Base-by-base conservation (phyloP, 129 eudicot species). In the Ambrosia artemisiifolia region DNA sequence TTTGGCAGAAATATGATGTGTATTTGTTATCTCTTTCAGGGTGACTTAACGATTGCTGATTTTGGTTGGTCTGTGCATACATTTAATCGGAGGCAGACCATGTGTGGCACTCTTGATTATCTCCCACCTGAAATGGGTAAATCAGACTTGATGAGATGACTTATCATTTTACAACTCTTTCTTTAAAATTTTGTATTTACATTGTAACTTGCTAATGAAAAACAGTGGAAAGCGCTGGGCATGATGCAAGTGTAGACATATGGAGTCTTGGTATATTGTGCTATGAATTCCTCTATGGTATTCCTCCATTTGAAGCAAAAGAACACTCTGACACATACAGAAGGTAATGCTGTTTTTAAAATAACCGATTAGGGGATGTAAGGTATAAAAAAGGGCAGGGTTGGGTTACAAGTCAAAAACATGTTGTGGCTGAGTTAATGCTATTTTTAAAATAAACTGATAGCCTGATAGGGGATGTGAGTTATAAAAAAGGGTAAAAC, bases 41-140 rank as follows among this genome's bases (percentile, higher is more conserved):
- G 97, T 49, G 98, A 94, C 73, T 86, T 94, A 48, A 94, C 90
- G 82, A 94, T 94, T 49, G 98, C 98, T 7, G 96, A 94, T 70
- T 94, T 94, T 79, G 98, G 98, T 33, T 94, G 97, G 98, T 91
- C 97, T 1, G 96, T 94, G 33, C 98, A 94, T 79, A 94, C 98
- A 12, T 94, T 94, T n/a, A 83, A 79, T 68, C 90, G 98, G 46
- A 82, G 98, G 81, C 80, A 85, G 76, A 94, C 98, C 56, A 90
- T 94, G 96, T 94, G 98, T 61, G 98, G 98, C 16, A 94, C 98
- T 32, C 86, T 94, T 1, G 98, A 94, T 79, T 94, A 94, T 80
- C 95, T 94, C 28, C 98, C 98, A 77, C 98, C 98, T 30, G 98
- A 94, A 79, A 94, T 94, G 98, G 98, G 98, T 94, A 87, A 80